phyloP scores from a whole-genome alignment of 306 rosid genomes.

The Leucaena leucocephala region DNA sequence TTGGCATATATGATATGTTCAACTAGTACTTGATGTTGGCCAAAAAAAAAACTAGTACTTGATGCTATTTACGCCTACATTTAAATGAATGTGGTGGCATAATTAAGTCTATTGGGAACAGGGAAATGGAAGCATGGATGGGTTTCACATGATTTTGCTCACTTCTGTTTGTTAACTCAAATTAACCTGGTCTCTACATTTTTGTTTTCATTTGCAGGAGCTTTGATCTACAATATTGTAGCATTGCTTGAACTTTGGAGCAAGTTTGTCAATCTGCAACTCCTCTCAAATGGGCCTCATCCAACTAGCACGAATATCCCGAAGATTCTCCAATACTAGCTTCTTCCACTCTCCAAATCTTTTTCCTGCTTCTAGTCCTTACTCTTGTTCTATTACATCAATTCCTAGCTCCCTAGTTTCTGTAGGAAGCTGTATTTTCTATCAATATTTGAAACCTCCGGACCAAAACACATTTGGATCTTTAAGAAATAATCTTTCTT shows the following conservation, averaged over 20 bases:
- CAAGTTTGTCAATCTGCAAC: not conserved
- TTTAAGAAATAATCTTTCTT: conserved; percentile 1
- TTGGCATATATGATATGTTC: not conserved
- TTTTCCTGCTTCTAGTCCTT: conserved; percentile 14
- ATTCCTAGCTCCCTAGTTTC: conserved; percentile 23
- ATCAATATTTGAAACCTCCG: conserved; percentile 5
- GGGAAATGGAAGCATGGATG: not conserved
- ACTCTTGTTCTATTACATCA: conserved; percentile 3
- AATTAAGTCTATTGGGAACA: not conserved
- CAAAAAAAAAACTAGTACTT: not conserved
- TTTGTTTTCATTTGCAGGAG: not conserved
- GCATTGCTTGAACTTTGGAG: not conserved
- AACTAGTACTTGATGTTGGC: not conserved
- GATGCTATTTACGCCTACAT: not conserved
- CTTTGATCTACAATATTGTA: not conserved
- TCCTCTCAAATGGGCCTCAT: conserved; percentile 47
- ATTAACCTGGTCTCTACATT: not conserved
- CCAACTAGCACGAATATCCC: conserved; percentile 33
- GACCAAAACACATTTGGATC: conserved; percentile 20
- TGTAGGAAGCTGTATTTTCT: conserved; percentile 14
- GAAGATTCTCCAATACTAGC: conserved; percentile 25
- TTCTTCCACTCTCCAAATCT: conserved; percentile 27
- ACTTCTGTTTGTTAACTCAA: not conserved
- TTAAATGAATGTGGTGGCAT: not conserved
- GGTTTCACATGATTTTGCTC: not conserved